Conservation (phyloP, 1,139 yeast genomes). For the Protomyces lactucae-debilis region DNA sequence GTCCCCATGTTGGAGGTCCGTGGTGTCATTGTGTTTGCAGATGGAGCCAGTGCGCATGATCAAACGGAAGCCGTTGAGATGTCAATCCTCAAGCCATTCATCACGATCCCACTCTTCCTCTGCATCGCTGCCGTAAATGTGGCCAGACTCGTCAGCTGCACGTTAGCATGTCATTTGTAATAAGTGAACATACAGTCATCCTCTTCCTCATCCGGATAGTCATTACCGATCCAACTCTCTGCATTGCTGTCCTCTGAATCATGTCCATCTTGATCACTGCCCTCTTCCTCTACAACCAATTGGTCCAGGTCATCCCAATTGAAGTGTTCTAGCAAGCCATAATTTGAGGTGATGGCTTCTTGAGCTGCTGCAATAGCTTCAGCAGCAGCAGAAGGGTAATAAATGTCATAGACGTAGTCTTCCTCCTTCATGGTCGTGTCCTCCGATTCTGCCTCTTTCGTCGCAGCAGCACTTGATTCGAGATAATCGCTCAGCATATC, state of each 20-base stretch:
- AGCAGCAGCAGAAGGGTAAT: slow-evolving; percentile 20
- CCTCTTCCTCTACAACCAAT: slow-evolving; percentile 11
- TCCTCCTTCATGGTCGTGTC: slow-evolving; percentile 2
- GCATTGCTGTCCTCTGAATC: slow-evolving; percentile 21
- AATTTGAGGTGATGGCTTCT: slow-evolving; percentile 3
- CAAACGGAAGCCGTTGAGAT: neutral
- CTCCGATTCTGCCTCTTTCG: neutral
- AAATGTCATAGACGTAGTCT: slow-evolving; percentile 22
- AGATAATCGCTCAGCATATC: slow-evolving; percentile 16
- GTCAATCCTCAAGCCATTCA: neutral
- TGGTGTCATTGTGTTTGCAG: neutral
- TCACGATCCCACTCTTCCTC: neutral
- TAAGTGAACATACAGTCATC: neutral
- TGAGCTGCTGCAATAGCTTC: slow-evolving; percentile 13
- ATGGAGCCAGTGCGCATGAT: neutral
- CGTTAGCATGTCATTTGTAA: neutral
- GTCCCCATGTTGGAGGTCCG: neutral
- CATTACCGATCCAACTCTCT: slow-evolving; percentile 18
- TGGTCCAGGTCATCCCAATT: slow-evolving; percentile 10
- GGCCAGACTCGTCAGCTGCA: neutral
- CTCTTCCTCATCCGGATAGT: slow-evolving; percentile 22
- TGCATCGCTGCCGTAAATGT: neutral
- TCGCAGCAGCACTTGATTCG: neutral
- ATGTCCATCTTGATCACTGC: neutral
- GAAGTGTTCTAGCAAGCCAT: slow-evolving; percentile 21